Percentiles rank a stretch among this genome's conserved stretches.
These are phyloP conservation scores for Balamuthia mandrillaris DNA, from an alignment of 208 protist genomes.

Conservation along the genomic window DNA sequence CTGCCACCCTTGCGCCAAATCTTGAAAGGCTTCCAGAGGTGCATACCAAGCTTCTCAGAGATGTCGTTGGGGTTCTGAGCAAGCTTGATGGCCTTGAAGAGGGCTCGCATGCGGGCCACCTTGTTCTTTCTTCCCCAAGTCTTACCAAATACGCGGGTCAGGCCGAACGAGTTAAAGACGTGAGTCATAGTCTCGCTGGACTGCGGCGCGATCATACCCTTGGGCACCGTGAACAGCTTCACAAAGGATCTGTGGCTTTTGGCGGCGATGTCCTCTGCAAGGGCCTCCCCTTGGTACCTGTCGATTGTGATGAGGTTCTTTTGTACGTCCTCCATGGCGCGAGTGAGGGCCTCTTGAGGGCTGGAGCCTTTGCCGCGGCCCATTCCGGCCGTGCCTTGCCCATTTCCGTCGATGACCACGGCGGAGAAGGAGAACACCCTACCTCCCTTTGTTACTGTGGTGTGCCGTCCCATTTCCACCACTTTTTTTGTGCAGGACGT, in stretches of 20 bases:
- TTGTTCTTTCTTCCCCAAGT: constrained; percentile 26
- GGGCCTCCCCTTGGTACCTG: background rate
- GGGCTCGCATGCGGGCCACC: background rate
- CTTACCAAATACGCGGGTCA: background rate
- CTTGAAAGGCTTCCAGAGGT: background rate
- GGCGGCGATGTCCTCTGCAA: background rate
- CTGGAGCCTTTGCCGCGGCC: background rate
- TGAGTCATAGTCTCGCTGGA: background rate
- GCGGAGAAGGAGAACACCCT: constrained; percentile 6
- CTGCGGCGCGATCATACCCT: background rate
- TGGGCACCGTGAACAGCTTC: constrained; percentile 1
- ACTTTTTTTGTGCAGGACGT: background rate
- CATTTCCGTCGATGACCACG: constrained; percentile 1
- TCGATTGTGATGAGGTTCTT: constrained; percentile 19
- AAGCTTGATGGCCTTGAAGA: constrained; percentile 15
- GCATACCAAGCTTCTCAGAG: constrained; percentile 31
- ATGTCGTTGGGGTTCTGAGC: background rate
- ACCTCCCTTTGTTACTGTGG: background rate
- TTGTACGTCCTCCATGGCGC: background rate
- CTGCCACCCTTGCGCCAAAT: background rate
- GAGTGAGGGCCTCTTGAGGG: background rate
- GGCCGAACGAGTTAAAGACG: constrained; percentile 3
- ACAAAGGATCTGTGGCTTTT: no score
- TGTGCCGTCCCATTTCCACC: background rate
- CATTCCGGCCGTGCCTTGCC: background rate